Evolutionary conservation across 2,329 filamentous ascomycete species (phyloP), one percentile per base, ranked within the genome.

Genomic region (Colletotrichum sp.): DNA sequence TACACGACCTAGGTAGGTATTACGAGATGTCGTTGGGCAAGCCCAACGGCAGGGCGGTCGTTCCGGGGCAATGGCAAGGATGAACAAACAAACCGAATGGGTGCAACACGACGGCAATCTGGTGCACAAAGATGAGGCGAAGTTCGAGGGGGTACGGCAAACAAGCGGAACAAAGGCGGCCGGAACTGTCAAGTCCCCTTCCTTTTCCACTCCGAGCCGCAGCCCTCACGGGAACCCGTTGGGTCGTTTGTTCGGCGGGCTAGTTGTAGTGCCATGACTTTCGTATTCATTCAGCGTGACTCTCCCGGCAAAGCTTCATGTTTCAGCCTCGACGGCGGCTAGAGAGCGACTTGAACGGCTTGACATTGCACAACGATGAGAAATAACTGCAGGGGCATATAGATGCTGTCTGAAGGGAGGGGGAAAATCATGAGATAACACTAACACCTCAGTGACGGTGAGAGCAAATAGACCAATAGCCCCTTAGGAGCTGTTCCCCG

Each of bases 281-380:
- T 74, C 28, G 21, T 69, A 32, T 30, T 62, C 26, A 64, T 55
- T 16, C 16, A 67, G 30, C 36, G 74, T 34, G n/a, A 64, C 74
- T n/a, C n/a, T 70, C 62, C 30, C 44, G 74, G 77, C 16, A 78
- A 76, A 67, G 69, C 68, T 57, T 67, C 62, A 59, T 55, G 70
- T 77, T 70, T 76, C 73, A 70, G 71, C 66, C 49, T 65, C 64
- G 26, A 69, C 36, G 13, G 10, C 13, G 59, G 28, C 63, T n/a
- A 21, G 74, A 74, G 24, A 57, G 39, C 9, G 52, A 69, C 30
- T 24, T 21, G 26, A 57, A 32, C 55, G 26, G 15, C 52, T 66
- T 18, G 59, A 32, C 66, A 69, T 36, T 72, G 30, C 68, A n/a
- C 18, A 39, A 44, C 44, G 34, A 16, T 15, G 30, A n/a, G 68